phyloP scores from a whole-genome alignment of 352 stramenopile species.

The Globisporangium spinosum region DNA sequence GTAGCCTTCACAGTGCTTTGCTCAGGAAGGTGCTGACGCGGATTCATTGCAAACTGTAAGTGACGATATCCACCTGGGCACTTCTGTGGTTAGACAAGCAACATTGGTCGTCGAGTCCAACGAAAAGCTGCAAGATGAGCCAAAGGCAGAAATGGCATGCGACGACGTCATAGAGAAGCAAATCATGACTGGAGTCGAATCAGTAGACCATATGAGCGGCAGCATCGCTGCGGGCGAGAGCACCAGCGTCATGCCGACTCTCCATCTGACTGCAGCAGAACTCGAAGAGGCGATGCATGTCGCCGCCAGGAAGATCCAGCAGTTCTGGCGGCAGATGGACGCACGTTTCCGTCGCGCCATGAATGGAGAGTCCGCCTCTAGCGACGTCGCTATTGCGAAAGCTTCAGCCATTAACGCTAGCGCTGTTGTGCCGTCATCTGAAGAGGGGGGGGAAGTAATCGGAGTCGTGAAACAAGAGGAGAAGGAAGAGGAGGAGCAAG shows the following conservation, averaged over 20 bases:
- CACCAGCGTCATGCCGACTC: background rate
- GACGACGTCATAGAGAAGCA: background rate
- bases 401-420: background rate
- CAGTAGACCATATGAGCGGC: background rate
- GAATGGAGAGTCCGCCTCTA: background rate
- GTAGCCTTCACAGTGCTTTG: background rate
- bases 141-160: background rate
- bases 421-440: background rate
- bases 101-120: background rate
- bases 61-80: background rate
- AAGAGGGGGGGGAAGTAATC: background rate
- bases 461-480: background rate
- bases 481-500: background rate
- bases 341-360: background rate
- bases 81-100: background rate
- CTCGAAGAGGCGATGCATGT: slow-evolving; percentile 16
- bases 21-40: background rate
- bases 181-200: slow-evolving; percentile 10
- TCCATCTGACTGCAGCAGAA: slow-evolving; percentile 9
- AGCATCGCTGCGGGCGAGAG: background rate
- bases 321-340: slow-evolving; percentile 21
- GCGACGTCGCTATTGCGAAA: background rate
- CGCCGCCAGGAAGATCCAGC: slow-evolving; percentile 19
- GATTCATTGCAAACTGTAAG: background rate
- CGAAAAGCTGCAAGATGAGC: background rate